A percentile compares a stretch with the other conserved stretches of the same genome.
Conservation (phyloP, 345 rosid species). For the Psidium guajava region DNA sequence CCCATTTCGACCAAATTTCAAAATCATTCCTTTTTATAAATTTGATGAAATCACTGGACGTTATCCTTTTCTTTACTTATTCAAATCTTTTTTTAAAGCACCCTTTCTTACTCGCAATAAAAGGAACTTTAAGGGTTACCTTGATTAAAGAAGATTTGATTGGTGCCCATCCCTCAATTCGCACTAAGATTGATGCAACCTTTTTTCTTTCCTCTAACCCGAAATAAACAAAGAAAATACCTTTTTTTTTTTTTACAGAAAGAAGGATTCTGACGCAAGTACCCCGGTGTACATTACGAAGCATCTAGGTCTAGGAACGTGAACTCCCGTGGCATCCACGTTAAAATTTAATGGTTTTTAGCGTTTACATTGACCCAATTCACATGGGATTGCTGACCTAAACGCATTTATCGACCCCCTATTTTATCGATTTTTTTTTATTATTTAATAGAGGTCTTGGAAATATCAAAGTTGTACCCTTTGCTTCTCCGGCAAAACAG, state of each 20-base stretch:
- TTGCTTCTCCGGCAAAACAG: not conserved
- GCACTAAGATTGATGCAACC: not conserved
- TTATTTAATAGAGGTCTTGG: not conserved
- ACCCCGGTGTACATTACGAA: not conserved
- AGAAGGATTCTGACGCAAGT: not conserved
- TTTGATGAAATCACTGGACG: not conserved
- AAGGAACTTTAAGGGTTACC: no score
- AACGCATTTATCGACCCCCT: not conserved
- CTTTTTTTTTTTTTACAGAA: not conserved
- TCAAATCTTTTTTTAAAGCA: accelerated
- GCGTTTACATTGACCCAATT: not conserved
- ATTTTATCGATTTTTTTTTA: not conserved
- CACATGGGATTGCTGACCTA: not conserved
- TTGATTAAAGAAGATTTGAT: not conserved
- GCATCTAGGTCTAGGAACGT: not conserved
- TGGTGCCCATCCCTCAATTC: no score
- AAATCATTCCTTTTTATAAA: not conserved
- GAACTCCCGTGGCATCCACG: not conserved
- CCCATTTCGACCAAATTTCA: not conserved
- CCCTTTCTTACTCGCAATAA: not conserved
- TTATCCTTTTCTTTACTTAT: not conserved
- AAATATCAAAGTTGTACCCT: not conserved
- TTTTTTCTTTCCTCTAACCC: not conserved
- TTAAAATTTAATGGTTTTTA: not conserved
- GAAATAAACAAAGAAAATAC: not conserved